Evolutionary conservation across 2,329 filamentous ascomycete genomes (phyloP).

Genomic region (Purpureocillium takamizusanense): DNA sequence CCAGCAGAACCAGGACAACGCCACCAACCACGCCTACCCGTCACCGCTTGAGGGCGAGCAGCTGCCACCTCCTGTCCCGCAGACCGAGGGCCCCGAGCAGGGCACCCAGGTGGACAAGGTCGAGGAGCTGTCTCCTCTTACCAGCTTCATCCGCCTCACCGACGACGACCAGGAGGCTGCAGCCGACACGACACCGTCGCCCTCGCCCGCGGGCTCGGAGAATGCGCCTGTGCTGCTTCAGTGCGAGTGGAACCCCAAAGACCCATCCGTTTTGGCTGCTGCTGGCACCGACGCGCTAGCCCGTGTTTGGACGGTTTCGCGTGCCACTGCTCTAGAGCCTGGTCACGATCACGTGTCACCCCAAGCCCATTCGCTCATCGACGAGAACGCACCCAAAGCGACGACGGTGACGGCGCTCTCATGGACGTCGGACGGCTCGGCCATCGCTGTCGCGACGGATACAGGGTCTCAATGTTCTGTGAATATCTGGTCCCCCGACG

Average conservation of each 20-base stretch:
- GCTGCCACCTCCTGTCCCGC: conserved; percentile 40
- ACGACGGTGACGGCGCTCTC: conserved; percentile 50
- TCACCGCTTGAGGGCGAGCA: conserved; percentile 53
- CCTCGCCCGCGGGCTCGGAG: conserved; percentile 31
- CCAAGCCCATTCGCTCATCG: conserved; percentile 32
- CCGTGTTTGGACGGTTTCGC: conserved; percentile 57
- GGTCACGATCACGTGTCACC: conserved; percentile 32
- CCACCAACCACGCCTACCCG: conserved; percentile 51
- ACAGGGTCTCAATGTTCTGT: conserved; percentile 41
- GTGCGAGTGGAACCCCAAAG: conserved; percentile 59
- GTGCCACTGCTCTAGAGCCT: conserved; percentile 35
- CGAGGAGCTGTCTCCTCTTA: conserved; percentile 48
- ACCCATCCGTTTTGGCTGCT: conserved; percentile 57
- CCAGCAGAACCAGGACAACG: conserved; percentile 27
- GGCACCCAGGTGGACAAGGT: conserved; percentile 58
- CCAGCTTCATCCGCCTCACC: conserved; percentile 50
- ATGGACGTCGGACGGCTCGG: conserved; percentile 48
- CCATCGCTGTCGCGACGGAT: conserved; percentile 51
- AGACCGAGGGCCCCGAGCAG: conserved; percentile 53
- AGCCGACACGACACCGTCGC: conserved; percentile 22
- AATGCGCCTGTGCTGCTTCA: conserved; percentile 54
- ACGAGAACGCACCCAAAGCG: conserved; percentile 41
- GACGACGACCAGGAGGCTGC: conserved; percentile 28
- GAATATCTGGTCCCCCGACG: conserved; percentile 47
- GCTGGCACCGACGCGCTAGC: conserved; percentile 62